Evolutionary conservation across 768 basidiomycete genomes (phyloP).

Genomic region (Termitomyces bulborhizus): DNA sequence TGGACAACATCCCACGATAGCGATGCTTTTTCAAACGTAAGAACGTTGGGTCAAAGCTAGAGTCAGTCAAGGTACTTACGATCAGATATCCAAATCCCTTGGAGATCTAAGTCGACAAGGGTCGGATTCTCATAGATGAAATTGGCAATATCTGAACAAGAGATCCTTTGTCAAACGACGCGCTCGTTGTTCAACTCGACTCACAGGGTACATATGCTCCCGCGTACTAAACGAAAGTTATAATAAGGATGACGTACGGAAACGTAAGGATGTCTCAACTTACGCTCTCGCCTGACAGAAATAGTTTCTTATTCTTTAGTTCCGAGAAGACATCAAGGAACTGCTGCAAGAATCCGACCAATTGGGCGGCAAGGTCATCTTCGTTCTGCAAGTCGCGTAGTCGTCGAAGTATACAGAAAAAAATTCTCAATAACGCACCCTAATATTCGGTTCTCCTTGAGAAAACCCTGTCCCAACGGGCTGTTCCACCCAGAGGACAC

Average conservation of each 20-base stretch:
- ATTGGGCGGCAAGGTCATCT: conserved; percentile 39
- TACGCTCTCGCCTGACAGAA: conserved; percentile 70
- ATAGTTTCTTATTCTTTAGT: conserved; percentile 66
- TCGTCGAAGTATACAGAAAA: background rate
- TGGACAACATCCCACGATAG: conserved; percentile 62
- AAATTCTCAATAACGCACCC: conserved; percentile 28
- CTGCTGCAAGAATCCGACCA: conserved; percentile 64
- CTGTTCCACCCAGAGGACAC: conserved; percentile 70
- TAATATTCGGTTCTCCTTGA: conserved; percentile 59
- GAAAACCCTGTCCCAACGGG: conserved; percentile 79
- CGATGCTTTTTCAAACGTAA: conserved; percentile 29
- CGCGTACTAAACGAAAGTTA: conserved; percentile 44
- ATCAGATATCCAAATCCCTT: conserved; percentile 70
- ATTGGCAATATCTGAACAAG: conserved; percentile 59
- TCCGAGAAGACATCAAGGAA: conserved; percentile 73
- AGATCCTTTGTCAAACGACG: background rate
- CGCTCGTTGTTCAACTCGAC: background rate
- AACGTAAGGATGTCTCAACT: conserved; percentile 19
- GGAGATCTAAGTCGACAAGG: conserved; percentile 48
- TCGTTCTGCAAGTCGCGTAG: conserved; percentile 30
- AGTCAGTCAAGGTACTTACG: conserved; percentile 34
- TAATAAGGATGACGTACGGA: background rate
- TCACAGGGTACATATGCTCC: conserved; percentile 54
- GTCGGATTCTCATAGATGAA: conserved; percentile 58
- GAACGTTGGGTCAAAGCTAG: background rate